Evolutionary conservation across 176 grass and related monocot species (phyloP), one percentile per base, ranked within the genome.

Genomic region (Carex littledalei): DNA sequence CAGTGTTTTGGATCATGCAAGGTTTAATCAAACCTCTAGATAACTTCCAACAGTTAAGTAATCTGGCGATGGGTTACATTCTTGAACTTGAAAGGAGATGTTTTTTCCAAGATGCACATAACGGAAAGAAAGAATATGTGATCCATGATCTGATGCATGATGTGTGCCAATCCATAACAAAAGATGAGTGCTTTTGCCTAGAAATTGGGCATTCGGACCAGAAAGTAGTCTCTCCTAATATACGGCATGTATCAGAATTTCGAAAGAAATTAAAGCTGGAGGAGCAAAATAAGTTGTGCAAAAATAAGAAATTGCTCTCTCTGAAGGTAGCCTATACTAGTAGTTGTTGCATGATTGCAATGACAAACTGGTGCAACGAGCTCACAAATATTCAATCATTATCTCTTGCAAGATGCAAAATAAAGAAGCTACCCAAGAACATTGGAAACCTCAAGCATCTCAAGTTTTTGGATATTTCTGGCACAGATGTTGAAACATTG

Each of bases 371-470:
- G 74, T 56, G 17, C 8, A 56, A 26, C 1, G 15, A 16, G 54
- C 14, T 78, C 6, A 56, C 4, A 4, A 78, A 78, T 56, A 26
- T 78, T 56, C 52, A 18, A 55, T 78, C 73, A 55, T 31, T 78
- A 17, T 78, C 41, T 56, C 74, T 78, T 80, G 20, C 9, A 8
- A 37, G 11, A 18, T 61, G 15, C 17, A 60, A 43, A 8, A 80
- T 85, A 24, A 45, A 64, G 20, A 4, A 41, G 18, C 63, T 85
- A 45, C 47, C 67, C 11, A 52, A 85, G 20, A 85, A 31, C 13
- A 74, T 85, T 47, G 55, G 69, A 6, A 63, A 78, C 8, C 21
- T 85, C 26, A 74, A 31, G 15, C 84, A 85, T 76, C 49, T 85
- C 0, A 54, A 67, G 39, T 78, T 21, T 75, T 20, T 85, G 4